Conservation (phyloP, 257 asterid species). For the Paulownia fortunei region DNA sequence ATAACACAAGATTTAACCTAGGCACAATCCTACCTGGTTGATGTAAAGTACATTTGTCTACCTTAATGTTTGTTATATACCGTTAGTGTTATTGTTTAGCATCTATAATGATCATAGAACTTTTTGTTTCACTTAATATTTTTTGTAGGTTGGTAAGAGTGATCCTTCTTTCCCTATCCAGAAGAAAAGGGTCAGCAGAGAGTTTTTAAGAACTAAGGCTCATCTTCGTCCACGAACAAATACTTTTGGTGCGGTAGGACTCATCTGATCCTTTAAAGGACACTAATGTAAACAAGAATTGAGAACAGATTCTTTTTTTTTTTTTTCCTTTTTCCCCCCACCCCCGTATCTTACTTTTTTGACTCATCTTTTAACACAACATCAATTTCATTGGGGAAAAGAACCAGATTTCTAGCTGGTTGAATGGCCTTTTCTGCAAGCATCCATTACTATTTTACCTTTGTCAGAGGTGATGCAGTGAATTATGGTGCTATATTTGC, state of each 20-base stretch:
- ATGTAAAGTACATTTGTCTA: conserved; percentile 16
- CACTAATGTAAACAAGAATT: conserved; percentile 1
- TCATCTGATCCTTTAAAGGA: conserved; percentile 27
- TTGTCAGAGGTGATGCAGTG: background rate
- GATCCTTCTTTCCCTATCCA: conserved; percentile 95
- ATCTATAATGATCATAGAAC: conserved; percentile 13
- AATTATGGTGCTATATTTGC: conserved; percentile 16
- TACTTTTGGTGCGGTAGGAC: conserved; percentile 94
- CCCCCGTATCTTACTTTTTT: background rate
- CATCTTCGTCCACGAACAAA: conserved; percentile 99
- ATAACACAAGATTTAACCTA: background rate
- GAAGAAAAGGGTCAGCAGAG: conserved; percentile 95
- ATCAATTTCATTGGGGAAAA: background rate
- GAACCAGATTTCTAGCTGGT: background rate
- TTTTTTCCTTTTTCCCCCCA: background rate
- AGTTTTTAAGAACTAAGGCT: conserved; percentile 95
- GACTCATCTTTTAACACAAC: background rate
- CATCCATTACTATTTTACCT: conserved; percentile 6
- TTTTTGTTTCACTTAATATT: conserved; percentile 19
- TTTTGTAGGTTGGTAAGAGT: conserved; percentile 76
- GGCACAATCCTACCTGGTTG: conserved; percentile 12
- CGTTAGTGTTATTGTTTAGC: background rate
- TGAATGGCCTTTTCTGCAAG: conserved; percentile 15
- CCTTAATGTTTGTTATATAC: conserved; percentile 14
- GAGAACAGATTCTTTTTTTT: conserved; percentile 1